Evolutionary conservation across 2,329 filamentous ascomycete species (phyloP), one percentile per base, ranked within the genome.

Genomic region (Aureobasidium zeae): DNA sequence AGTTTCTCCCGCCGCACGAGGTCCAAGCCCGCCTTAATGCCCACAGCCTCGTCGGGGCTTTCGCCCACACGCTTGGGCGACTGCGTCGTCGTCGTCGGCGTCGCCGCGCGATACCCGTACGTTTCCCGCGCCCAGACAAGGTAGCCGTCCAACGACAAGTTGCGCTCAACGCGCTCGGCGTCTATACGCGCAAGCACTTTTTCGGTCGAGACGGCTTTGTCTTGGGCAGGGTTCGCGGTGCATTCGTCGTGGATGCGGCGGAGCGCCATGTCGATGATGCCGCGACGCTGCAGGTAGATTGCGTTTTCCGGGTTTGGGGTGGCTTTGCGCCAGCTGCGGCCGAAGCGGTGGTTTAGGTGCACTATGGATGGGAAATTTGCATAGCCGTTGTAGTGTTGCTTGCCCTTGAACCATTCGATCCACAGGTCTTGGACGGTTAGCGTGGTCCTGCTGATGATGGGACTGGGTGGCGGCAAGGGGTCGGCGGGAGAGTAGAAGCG

Each of bases 381-480:
- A 20, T 38, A 38, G 3, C 24, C 35, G 17, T 38, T 38, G 16
- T 38, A 19, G 8, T 28, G 26, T 25, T 6, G 13, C 16, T 42
- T 42, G 6, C 38, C 38, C 15, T 15, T 19, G 9, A 42, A 42
- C 28, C 38, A 42, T 10, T 42, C 38, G 5, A 15, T 42, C 38
- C 38, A 42, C 13, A 42, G 21, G 10, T 42, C 28, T 26, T 31
- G 28, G 4, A 42, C 38, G 3, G 38, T 26, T 4, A 28, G 28
- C n/a, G 38, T 42, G 6, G 38, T 22, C 4, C 38, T 21, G 1
- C 17, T 31, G 10, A 42, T 4, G 3, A 42, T 20, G 9, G 30
- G 28, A 11, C 21, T 10, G 10, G 28, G 28, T 4, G 38, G 28
- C 9, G 26, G 38, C 7, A 16, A 13, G 1, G 26, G 28, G 5